phyloP scores from a whole-genome alignment of 164 flowering plant species.

The Piper betle region DNA sequence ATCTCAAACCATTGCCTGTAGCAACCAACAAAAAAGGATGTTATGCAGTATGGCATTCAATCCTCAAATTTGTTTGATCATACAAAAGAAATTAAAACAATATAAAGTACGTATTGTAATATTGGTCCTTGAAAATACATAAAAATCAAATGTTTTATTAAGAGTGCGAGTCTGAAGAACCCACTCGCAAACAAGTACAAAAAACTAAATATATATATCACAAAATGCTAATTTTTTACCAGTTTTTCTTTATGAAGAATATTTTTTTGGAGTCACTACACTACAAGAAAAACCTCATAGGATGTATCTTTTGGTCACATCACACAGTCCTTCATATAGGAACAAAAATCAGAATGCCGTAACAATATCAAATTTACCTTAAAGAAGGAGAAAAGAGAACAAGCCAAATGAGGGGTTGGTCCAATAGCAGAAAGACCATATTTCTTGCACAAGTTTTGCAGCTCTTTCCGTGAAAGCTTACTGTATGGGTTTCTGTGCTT shows the following conservation, averaged over 20 bases:
- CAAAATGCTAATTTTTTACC: background rate
- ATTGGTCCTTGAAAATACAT: too few relatives aligned
- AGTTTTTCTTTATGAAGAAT: too few relatives aligned
- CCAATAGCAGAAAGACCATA: conserved; percentile 31
- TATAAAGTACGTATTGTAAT: too few relatives aligned
- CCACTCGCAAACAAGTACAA: too few relatives aligned
- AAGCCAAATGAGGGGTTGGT: conserved; percentile 21
- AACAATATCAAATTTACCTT: conserved; percentile 14
- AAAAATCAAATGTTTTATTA: too few relatives aligned
- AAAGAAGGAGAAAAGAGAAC: conserved; percentile 14
- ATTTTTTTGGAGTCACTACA: background rate
- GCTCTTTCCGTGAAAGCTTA: conserved; percentile 35
- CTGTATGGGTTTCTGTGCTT: conserved; percentile 14
- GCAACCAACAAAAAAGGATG: too few relatives aligned
- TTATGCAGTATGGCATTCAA: too few relatives aligned
- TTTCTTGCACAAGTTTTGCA: conserved; percentile 37
- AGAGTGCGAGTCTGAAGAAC: too few relatives aligned
- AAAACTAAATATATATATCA: background rate
- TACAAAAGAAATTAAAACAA: too few relatives aligned
- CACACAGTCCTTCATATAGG: background rate
- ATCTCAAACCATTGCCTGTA: too few relatives aligned
- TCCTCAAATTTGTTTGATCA: too few relatives aligned
- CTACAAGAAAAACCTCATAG: background rate
- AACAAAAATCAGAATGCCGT: background rate
- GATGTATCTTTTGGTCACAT: background rate